Base-by-base conservation (phyloP, 495 filamentous ascomycete genomes). In the Hypoxylon fuscum region DNA sequence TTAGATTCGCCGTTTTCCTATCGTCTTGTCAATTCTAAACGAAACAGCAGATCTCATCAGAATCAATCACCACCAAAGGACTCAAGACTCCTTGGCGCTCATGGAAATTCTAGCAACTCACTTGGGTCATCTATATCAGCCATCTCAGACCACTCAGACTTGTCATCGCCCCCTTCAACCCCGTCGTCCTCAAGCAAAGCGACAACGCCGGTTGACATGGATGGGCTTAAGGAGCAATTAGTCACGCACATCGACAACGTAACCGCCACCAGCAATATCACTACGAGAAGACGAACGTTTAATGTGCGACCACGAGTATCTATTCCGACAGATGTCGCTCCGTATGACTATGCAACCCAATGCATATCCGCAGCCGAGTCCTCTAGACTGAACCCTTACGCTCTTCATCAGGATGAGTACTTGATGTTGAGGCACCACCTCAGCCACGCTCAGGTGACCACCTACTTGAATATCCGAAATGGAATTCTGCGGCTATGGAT, bases 391-490 rank as follows among this genome's bases (percentile, higher is more conserved):
- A 92, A 94, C 61, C 95, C 96, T 4, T 96, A 93, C 74, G 85
- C 89, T 12, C 77, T 99, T 12, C 93, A 97, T 74, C 81, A 80
- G n/a, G 86, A 89, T 52, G 95, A 99, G 70, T 93, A 97, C 71
- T 72, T 83, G 58, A 83, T 92, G 45, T 76, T 99, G 17, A 84
- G 89, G 54, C 79, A 90, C 32, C 86, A 95, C 72, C 85, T 99
- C 55, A 96, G 88, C 70, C 88, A 91, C 64, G 79, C 88, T 27
- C 94, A 99, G 68, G 92, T 98, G 51, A 96, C 95, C 8, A 88
- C 90, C n/a, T 99, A 98, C 72, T 76, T 99, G 25, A 97, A 97
- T 74, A 97, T 99, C 56, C 83, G 95, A 55, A 99, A 99, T 74
- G 92, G 93, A 3, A 96, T 98, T 60, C 76, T 99, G 22, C 84